These are phyloP conservation scores for Hypoxylon sp. DNA, from an alignment of 2,329 filamentous ascomycete species.

Conservation along the genomic window DNA sequence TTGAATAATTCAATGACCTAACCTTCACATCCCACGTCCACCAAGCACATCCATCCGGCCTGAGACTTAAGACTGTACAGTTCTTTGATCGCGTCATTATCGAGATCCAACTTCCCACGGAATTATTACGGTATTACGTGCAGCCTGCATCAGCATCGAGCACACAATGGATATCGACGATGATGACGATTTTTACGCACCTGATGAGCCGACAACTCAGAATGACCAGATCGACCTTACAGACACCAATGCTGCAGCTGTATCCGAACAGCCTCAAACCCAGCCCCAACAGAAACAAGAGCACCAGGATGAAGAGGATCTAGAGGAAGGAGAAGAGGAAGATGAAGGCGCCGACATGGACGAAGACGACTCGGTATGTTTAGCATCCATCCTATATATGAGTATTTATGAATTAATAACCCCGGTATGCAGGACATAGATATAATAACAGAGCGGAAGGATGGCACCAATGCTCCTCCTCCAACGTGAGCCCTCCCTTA, in stretches of 20 bases:
- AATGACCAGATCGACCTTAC: constrained; percentile 45
- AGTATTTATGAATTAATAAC: neutral
- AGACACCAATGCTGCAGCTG: constrained; percentile 7
- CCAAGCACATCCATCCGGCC: neutral
- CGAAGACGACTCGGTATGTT: constrained; percentile 67
- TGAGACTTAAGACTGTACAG: neutral
- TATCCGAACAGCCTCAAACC: constrained; percentile 13
- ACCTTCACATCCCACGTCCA: constrained; percentile 1
- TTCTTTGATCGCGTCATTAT: neutral
- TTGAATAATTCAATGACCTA: neutral
- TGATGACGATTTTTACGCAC: constrained; percentile 75
- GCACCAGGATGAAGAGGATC: constrained; percentile 63
- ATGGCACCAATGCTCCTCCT: constrained; percentile 71
- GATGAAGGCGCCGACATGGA: constrained; percentile 73
- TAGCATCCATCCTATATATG: neutral
- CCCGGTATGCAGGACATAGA: constrained; percentile 69
- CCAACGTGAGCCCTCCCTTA: constrained; percentile 62
- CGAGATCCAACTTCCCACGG: neutral
- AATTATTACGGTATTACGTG: neutral
- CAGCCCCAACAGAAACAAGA: constrained; percentile 46
- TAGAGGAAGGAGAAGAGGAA: constrained; percentile 75
- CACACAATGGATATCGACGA: constrained; percentile 74
- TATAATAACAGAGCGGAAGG: constrained; percentile 76
- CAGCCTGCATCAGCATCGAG: neutral
- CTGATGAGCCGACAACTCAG: constrained; percentile 65